Percentiles rank a stretch among this genome's conserved stretches.
phyloP scores from a whole-genome alignment of 2,329 filamentous ascomycete genomes.

The Bipolaris bicolor region DNA sequence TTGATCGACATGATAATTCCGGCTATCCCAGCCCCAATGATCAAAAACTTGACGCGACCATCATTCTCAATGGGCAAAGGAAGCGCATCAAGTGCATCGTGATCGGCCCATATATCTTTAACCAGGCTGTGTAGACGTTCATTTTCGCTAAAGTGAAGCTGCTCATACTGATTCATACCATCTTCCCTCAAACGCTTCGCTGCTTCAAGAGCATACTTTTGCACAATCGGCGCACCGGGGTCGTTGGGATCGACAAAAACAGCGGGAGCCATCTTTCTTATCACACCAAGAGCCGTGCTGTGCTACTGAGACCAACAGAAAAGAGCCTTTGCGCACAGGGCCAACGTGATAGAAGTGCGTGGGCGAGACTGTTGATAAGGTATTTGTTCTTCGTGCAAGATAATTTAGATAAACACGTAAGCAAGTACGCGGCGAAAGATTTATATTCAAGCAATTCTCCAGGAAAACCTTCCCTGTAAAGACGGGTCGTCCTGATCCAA shows the following conservation, averaged over 20 bases:
- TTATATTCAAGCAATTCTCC: too few species aligned
- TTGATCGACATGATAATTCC: conserved; percentile 50
- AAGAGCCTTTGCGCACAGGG: not conserved
- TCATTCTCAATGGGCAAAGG: conserved; percentile 11
- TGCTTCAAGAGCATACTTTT: conserved; percentile 22
- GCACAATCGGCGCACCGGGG: conserved; percentile 13
- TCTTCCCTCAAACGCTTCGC: conserved; percentile 23
- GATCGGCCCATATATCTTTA: conserved; percentile 23
- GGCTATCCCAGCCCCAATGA: conserved; percentile 51
- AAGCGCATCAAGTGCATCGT: conserved; percentile 19
- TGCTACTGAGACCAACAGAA: not conserved
- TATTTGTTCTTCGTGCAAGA: too few species aligned
- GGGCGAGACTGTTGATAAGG: too few species aligned
- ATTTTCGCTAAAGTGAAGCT: conserved; percentile 20
- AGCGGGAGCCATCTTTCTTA: not conserved
- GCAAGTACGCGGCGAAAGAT: too few species aligned
- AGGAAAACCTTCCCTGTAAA: too few species aligned
- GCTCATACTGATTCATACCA: conserved; percentile 19
- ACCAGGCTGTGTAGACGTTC: conserved; percentile 18
- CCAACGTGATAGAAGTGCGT: too few species aligned
- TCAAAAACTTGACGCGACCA: conserved; percentile 32
- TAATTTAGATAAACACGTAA: too few species aligned
- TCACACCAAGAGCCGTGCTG: not conserved
- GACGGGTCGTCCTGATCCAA: too few species aligned
- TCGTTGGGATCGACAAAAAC: conserved; percentile 13